Percentiles rank a stretch among this genome's conserved stretches.
Evolutionary conservation across 495 filamentous ascomycete genomes (phyloP).

Genomic region (Aspergillus conjunctus): DNA sequence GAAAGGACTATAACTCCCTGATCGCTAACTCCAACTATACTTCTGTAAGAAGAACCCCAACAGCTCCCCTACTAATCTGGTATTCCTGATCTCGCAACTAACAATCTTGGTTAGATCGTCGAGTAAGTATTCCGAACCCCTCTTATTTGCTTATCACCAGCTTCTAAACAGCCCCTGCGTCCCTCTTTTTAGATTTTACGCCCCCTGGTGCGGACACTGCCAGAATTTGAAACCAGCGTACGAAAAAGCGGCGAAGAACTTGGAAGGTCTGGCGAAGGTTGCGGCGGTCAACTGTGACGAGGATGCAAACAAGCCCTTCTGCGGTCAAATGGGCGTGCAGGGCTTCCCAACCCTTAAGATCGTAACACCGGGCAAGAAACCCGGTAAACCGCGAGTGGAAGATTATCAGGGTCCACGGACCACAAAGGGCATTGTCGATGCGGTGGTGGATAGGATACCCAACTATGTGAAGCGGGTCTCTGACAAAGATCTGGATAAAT

Average conservation of each 20-base stretch:
- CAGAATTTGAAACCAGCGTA: conserved; percentile 93
- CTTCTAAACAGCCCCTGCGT: conserved; percentile 15
- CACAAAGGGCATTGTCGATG: conserved; percentile 84
- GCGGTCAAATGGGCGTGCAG: conserved; percentile 84
- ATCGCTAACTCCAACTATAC: conserved; percentile 90
- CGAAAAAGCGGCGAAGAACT: conserved; percentile 87
- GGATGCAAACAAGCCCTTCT: conserved; percentile 88
- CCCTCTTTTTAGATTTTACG: conserved; percentile 74
- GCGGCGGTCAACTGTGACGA: conserved; percentile 96
- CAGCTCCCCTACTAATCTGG: conserved; percentile 3
- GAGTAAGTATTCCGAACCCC: conserved; percentile 56
- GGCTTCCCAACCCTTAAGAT: conserved; percentile 98
- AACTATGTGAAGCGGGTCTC: conserved; percentile 84
- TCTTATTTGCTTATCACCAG: conserved; percentile 9
- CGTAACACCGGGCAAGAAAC: conserved; percentile 78
- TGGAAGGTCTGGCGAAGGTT: conserved; percentile 89
- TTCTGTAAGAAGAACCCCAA: conserved; percentile 62
- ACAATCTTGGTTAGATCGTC: conserved; percentile 54
- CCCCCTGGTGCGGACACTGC: conserved; percentile 96
- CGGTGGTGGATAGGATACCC: conserved; percentile 82
- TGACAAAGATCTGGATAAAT: conserved; percentile 77
- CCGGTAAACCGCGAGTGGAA: conserved; percentile 81
- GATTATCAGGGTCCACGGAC: conserved; percentile 86
- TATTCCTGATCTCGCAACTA: conserved; percentile 16
- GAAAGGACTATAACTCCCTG: conserved; percentile 79